phyloP scores from a whole-genome alignment of 2,329 filamentous ascomycete species.

The Aspergillus sp. region DNA sequence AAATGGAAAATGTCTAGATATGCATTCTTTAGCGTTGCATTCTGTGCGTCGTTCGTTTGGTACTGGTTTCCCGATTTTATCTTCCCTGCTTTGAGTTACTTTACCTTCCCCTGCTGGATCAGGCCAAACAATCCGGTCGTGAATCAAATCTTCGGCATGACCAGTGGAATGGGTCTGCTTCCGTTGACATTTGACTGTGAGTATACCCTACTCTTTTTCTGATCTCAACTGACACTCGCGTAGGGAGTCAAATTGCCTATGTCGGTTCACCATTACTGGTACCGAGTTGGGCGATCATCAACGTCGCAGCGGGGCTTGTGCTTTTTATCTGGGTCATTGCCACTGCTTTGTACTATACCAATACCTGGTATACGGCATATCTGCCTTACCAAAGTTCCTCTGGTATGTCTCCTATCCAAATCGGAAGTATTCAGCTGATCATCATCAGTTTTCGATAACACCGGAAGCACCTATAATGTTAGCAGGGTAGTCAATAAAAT shows the following conservation, averaged over 20 bases:
- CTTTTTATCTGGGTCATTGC: not conserved
- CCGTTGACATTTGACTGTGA: constrained; percentile 15
- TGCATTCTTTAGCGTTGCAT: constrained; percentile 22
- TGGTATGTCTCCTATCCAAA: constrained; percentile 6
- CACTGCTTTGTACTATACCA: constrained; percentile 5
- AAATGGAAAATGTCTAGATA: constrained; percentile 25
- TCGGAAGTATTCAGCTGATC: too few relatives aligned
- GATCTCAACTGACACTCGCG: not conserved
- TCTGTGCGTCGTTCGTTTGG: constrained; percentile 22
- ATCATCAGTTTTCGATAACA: constrained; percentile 60
- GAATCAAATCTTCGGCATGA: constrained; percentile 36
- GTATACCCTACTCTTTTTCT: not conserved
- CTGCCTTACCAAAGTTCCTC: constrained; percentile 20
- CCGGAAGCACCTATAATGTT: constrained; percentile 58
- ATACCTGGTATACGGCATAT: constrained; percentile 13
- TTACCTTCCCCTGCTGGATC: constrained; percentile 43
- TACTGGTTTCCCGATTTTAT: constrained; percentile 50
- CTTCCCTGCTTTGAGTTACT: constrained; percentile 42
- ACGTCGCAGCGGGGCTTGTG: not conserved
- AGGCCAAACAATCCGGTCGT: constrained; percentile 39
- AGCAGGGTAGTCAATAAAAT: constrained; percentile 52
- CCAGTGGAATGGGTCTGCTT: constrained; percentile 10
- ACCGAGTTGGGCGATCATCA: not conserved
- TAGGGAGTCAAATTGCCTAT: not conserved
- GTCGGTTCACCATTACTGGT: not conserved